Conservation (phyloP, 371 early-diverging fungal species). For the Apophysomyces trapeziformis region DNA sequence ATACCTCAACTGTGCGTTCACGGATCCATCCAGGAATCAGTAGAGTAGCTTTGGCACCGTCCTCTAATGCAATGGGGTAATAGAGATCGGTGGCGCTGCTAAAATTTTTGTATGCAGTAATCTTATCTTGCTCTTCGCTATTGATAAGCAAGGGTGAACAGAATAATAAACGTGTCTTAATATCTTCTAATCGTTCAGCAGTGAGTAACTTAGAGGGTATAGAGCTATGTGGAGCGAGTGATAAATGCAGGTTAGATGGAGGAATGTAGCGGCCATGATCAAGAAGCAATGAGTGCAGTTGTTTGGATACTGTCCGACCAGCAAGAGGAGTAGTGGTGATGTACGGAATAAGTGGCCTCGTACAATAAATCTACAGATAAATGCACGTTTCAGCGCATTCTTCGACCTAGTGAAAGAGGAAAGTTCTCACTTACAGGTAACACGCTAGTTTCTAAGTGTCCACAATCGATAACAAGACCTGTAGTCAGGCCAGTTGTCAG, state of each 20-base stretch:
- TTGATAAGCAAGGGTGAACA: slow-evolving; percentile 62
- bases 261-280: slow-evolving; percentile 57
- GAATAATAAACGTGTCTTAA: slow-evolving; percentile 72
- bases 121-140: slow-evolving; percentile 40
- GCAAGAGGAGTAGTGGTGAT: slow-evolving; percentile 76
- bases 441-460: slow-evolving; percentile 74
- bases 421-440: slow-evolving; percentile 68
- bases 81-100: slow-evolving; percentile 63
- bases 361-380: slow-evolving; percentile 68
- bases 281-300: slow-evolving; percentile 63
- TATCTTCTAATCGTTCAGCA: slow-evolving; percentile 67
- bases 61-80: slow-evolving; percentile 49
- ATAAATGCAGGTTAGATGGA: slow-evolving; percentile 46
- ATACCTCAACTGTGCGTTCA: slow-evolving; percentile 79
- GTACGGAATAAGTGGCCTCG: slow-evolving; percentile 75
- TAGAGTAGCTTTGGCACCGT: slow-evolving; percentile 57
- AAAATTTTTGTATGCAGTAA: slow-evolving; percentile 60
- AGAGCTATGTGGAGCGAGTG: slow-evolving; percentile 49
- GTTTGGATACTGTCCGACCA: slow-evolving; percentile 63
- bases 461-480: slow-evolving; percentile 87
- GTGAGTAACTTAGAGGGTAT: slow-evolving; percentile 48
- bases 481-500: slow-evolving; percentile 79
- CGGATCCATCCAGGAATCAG: slow-evolving; percentile 88
- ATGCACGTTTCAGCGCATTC: slow-evolving; percentile 33
- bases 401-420: slow-evolving; percentile 44